These are phyloP conservation scores for Taiwanofungus camphoratus DNA, from an alignment of 1,284 basidiomycete species.

Conservation along the genomic window DNA sequence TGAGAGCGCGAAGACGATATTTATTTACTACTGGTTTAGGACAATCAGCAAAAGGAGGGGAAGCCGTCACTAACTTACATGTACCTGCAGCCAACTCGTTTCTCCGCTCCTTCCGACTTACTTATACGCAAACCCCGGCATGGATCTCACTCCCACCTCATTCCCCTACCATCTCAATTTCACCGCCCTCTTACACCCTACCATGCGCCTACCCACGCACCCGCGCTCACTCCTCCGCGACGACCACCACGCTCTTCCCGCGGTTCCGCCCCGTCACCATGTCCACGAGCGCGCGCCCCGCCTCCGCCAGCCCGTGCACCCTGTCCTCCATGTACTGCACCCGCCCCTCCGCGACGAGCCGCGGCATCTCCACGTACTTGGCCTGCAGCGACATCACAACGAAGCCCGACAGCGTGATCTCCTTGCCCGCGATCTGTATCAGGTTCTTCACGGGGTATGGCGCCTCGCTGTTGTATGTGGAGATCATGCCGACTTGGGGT, in stretches of 20 bases:
- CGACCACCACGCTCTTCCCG: conserved; percentile 51
- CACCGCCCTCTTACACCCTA: too few relatives aligned
- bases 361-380: conserved; percentile 45
- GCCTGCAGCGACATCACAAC: conserved; percentile 37
- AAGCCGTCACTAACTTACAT: too few relatives aligned
- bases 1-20: too few relatives aligned
- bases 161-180: too few relatives aligned
- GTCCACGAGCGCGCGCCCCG: conserved; percentile 46
- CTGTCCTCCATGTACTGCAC: conserved; percentile 56
- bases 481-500: conserved; percentile 30
- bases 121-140: too few relatives aligned
- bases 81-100: too few relatives aligned
- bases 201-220: too few relatives aligned
- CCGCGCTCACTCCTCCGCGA: conserved; percentile 31
- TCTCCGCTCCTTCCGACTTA: too few relatives aligned
- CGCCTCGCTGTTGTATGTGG: conserved; percentile 24
- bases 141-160: too few relatives aligned
- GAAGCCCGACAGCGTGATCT: conserved; percentile 57
- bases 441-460: conserved; percentile 26
- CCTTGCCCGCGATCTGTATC: conserved; percentile 39
- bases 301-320: conserved; percentile 43
- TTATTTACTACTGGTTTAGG: too few relatives aligned
- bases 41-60: too few relatives aligned
- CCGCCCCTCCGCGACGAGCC: conserved; percentile 48
- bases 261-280: conserved; percentile 53